phyloP scores from a whole-genome alignment of 176 grass and related monocot species.

The Dactylis glomerata region DNA sequence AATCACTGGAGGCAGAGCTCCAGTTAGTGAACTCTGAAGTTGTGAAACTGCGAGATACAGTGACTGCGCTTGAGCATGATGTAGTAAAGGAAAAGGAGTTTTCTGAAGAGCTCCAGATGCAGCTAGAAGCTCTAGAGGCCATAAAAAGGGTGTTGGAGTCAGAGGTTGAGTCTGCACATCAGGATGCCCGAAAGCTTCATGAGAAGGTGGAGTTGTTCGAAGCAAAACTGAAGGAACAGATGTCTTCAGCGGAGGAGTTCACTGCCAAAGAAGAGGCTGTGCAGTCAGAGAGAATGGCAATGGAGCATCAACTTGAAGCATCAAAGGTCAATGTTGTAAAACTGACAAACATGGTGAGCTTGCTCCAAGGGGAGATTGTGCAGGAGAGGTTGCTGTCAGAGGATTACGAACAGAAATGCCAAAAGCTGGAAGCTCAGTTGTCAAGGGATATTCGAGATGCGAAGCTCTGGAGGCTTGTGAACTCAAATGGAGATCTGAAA shows the following conservation, averaged over 20 bases:
- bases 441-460: slow-evolving; percentile 50
- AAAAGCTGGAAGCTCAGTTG: slow-evolving; percentile 56
- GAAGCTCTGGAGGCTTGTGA: slow-evolving; percentile 45
- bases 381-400: slow-evolving; percentile 62
- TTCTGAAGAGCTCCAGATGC: slow-evolving; percentile 64
- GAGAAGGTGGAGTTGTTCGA: slow-evolving; percentile 55
- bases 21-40: slow-evolving; percentile 52
- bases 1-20: slow-evolving; percentile 54
- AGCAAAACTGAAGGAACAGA: slow-evolving; percentile 54
- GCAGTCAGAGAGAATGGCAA: slow-evolving; percentile 48
- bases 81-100: slow-evolving; percentile 61
- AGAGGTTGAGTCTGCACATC: slow-evolving; percentile 43
- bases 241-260: slow-evolving; percentile 37
- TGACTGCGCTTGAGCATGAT: slow-evolving; percentile 55
- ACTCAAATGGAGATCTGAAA: slow-evolving; percentile 69
- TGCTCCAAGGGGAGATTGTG: slow-evolving; percentile 60
- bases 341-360: slow-evolving; percentile 52
- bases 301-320: slow-evolving; percentile 55
- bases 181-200: slow-evolving; percentile 32
- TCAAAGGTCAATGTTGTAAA: slow-evolving; percentile 48
- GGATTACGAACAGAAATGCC: slow-evolving; percentile 57
- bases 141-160: slow-evolving; percentile 52
- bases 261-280: slow-evolving; percentile 43
- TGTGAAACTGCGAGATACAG: slow-evolving; percentile 35
- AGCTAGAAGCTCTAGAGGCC: slow-evolving; percentile 50